These are phyloP conservation scores for Citrullus colocynthis DNA, from an alignment of 306 rosid genomes.

Conservation along the genomic window DNA sequence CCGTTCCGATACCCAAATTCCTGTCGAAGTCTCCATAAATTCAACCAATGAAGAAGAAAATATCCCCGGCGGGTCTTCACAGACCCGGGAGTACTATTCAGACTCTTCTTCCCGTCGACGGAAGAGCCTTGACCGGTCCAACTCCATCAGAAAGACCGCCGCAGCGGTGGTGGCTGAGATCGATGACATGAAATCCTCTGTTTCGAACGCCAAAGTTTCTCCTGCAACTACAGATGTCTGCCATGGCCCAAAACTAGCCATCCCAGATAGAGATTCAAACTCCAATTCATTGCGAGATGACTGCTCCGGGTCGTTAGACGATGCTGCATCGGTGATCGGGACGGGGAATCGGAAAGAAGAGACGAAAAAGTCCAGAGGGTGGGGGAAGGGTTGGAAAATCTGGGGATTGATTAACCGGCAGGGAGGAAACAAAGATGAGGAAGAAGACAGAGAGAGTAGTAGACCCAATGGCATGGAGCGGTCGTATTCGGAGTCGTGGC, in stretches of 20 bases:
- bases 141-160: slow-evolving; percentile 70
- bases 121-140: slow-evolving; percentile 87
- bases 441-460: slow-evolving; percentile 50
- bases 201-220: slow-evolving; percentile 58
- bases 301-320: slow-evolving; percentile 53
- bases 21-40: slow-evolving; percentile 52
- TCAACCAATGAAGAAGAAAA: slow-evolving; percentile 34
- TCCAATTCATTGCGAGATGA: slow-evolving; percentile 66
- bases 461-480: slow-evolving; percentile 62
- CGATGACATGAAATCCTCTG: slow-evolving; percentile 61
- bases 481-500: slow-evolving; percentile 80
- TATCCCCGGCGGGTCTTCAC: slow-evolving; percentile 68
- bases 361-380: slow-evolving; percentile 55
- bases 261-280: slow-evolving; percentile 52
- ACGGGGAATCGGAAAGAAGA: slow-evolving; percentile 25
- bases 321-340: slow-evolving; percentile 36
- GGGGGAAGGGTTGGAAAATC: slow-evolving; percentile 86
- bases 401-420: slow-evolving; percentile 74
- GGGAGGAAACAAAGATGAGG: slow-evolving; percentile 60
- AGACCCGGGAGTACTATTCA: slow-evolving; percentile 70
- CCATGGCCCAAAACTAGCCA: slow-evolving; percentile 35
- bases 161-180: slow-evolving; percentile 95
- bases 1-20: slow-evolving; percentile 64
- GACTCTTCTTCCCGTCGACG: slow-evolving; percentile 74
- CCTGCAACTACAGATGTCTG: slow-evolving; percentile 43